phyloP scores from a whole-genome alignment of 1,284 basidiomycete genomes.

The Fistulinella cinereoalba region DNA sequence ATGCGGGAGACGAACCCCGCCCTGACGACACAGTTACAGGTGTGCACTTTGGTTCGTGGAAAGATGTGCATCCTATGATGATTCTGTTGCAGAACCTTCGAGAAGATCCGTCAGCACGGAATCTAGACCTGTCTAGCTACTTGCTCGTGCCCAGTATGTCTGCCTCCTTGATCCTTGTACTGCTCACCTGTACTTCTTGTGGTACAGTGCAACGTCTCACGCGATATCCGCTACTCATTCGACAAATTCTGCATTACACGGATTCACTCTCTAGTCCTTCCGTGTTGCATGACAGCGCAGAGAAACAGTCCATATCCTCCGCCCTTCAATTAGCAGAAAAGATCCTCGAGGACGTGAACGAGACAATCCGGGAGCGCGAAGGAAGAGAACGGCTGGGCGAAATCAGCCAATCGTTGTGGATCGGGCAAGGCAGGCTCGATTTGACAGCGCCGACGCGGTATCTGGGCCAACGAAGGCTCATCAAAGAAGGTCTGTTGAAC shows the following conservation, averaged over 20 bases:
- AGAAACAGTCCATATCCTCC: slow-evolving; percentile 55
- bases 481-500: slow-evolving; percentile 76
- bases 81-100: slow-evolving; percentile 51
- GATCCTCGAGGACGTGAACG: slow-evolving; percentile 82
- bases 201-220: slow-evolving; percentile 89
- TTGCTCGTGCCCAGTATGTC: slow-evolving; percentile 83
- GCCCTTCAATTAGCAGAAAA: slow-evolving; percentile 68
- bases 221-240: slow-evolving; percentile 85
- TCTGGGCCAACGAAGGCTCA: slow-evolving; percentile 70
- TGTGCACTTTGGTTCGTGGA: slow-evolving; percentile 31
- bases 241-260: slow-evolving; percentile 83
- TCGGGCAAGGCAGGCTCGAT: slow-evolving; percentile 85
- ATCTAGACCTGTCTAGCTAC: slow-evolving; percentile 88
- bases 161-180: neutral
- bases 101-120: slow-evolving; percentile 74
- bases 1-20: slow-evolving; percentile 67
- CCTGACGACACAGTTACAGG: slow-evolving; percentile 68
- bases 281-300: slow-evolving; percentile 21
- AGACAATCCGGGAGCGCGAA: slow-evolving; percentile 85
- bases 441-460: slow-evolving; percentile 84
- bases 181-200: neutral
- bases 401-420: slow-evolving; percentile 80
- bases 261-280: slow-evolving; percentile 29
- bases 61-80: neutral
- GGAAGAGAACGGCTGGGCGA: slow-evolving; percentile 66